phyloP scores from a whole-genome alignment of 345 rosid genomes.

The Bruguiera gymnorhiza region DNA sequence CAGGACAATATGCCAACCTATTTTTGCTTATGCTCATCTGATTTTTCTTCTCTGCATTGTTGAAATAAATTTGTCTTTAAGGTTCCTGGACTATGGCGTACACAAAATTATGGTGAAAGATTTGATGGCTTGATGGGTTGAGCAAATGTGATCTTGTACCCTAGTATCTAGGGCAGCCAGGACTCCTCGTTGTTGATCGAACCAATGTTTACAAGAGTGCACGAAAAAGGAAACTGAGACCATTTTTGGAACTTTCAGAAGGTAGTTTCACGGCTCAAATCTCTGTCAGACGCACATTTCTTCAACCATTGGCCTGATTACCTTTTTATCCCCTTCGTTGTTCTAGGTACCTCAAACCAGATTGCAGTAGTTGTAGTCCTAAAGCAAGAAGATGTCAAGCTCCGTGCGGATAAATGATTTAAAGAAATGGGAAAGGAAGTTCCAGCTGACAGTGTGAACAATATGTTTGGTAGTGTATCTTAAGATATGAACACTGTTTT shows the following conservation, averaged over 20 bases:
- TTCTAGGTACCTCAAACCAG: conserved; percentile 15
- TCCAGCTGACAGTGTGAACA: conserved; percentile 24
- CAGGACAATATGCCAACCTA: too few species aligned
- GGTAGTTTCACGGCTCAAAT: conserved; percentile 15
- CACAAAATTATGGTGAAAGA: conserved; percentile 24
- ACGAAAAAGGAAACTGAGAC: conserved; percentile 30
- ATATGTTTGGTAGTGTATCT: conserved; percentile 26
- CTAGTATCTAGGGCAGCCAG: conserved; percentile 14
- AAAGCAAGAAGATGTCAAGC: conserved; percentile 26
- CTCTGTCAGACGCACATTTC: too few species aligned
- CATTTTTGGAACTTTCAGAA: conserved; percentile 23
- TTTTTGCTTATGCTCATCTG: background rate
- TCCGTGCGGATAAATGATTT: conserved; percentile 27
- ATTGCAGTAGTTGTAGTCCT: conserved; percentile 35
- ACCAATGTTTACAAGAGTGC: conserved; percentile 39
- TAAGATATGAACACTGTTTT: too few species aligned
- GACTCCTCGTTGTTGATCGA: conserved; percentile 26
- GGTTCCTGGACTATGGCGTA: conserved; percentile 33
- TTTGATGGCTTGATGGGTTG: conserved; percentile 23
- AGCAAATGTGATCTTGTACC: conserved; percentile 26
- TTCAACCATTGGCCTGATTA: background rate
- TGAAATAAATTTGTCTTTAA: background rate
- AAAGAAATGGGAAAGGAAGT: conserved; percentile 39
- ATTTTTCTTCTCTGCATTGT: background rate
- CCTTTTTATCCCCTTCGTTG: background rate